These are phyloP conservation scores for Pichia kudriavzevii DNA, from an alignment of 1,139 yeast species.

Conservation along the genomic window DNA sequence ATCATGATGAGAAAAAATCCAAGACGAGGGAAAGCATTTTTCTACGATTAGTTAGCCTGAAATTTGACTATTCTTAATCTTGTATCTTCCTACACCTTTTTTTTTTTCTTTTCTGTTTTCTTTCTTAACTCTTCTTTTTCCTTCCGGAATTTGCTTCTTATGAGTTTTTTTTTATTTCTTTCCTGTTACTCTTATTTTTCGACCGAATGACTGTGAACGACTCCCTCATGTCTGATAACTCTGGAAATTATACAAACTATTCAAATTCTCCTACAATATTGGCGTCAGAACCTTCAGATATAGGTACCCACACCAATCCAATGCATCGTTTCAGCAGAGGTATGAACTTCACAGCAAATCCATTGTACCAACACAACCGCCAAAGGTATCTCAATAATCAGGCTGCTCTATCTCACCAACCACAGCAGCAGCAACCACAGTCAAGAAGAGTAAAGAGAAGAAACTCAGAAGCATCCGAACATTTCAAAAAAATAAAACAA, in stretches of 20 bases:
- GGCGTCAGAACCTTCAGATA: slow-evolving; percentile 2
- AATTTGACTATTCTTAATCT: too few species aligned
- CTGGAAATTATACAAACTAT: slow-evolving; percentile 1
- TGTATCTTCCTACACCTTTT: neutral
- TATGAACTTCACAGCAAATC: slow-evolving; percentile 5
- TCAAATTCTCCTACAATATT: slow-evolving; percentile 8
- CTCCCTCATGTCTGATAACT: slow-evolving; percentile 3
- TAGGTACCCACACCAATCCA: neutral
- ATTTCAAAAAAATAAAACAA: slow-evolving; percentile 25
- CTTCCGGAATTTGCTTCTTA: neutral
- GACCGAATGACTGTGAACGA: slow-evolving; percentile 9
- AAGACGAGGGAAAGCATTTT: too few species aligned
- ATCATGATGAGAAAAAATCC: too few species aligned
- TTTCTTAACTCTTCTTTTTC: neutral
- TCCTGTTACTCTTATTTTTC: neutral
- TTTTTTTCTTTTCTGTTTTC: neutral
- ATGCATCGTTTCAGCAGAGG: slow-evolving; percentile 2
- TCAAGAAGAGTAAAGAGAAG: slow-evolving; percentile 25
- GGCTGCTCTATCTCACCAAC: slow-evolving; percentile 1
- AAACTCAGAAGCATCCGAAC: slow-evolving; percentile 25
- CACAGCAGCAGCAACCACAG: slow-evolving; percentile 1
- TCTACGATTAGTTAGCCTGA: too few species aligned
- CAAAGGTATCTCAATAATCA: slow-evolving; percentile 8
- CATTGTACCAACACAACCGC: slow-evolving; percentile 12
- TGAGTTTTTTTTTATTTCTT: slow-evolving; percentile 3